Conservation (phyloP, 805 yeast species). For the Wickerhamomyces chambardii region DNA sequence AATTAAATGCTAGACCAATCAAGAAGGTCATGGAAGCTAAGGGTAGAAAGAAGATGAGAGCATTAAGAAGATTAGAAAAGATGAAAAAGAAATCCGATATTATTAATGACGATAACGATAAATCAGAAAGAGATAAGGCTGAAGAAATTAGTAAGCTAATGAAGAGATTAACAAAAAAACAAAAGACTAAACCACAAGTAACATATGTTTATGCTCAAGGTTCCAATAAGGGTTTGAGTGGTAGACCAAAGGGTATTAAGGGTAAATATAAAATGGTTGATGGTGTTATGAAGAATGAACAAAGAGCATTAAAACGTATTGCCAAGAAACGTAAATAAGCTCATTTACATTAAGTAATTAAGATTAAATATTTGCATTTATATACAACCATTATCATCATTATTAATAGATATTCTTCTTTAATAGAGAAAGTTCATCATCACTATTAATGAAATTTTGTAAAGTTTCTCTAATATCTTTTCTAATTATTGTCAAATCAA, state of each 20-base stretch:
- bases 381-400: no score
- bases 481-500: no score
- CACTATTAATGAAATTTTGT: background rate
- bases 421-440: background rate
- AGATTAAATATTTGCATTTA: no score
- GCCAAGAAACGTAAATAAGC: slow-evolving; percentile 67
- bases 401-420: no score
- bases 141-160: slow-evolving; percentile 84
- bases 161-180: slow-evolving; percentile 71
- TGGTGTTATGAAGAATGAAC: slow-evolving; percentile 96
- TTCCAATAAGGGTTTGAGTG: slow-evolving; percentile 73
- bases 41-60: slow-evolving; percentile 93
- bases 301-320: slow-evolving; percentile 84
- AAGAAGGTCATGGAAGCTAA: slow-evolving; percentile 98
- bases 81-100: slow-evolving; percentile 87
- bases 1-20: slow-evolving; percentile 94
- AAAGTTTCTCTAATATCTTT: background rate
- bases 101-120: slow-evolving; percentile 79
- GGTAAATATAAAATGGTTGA: slow-evolving; percentile 99
- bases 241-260: slow-evolving; percentile 94
- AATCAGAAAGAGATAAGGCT: slow-evolving; percentile 90
- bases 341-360: no score
- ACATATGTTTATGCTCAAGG: slow-evolving; percentile 88
- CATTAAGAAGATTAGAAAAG: slow-evolving; percentile 77
- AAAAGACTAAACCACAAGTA: slow-evolving; percentile 66